phyloP scores from a whole-genome alignment of 1,139 yeast genomes.

The Blastobotrys malaysiensis region DNA sequence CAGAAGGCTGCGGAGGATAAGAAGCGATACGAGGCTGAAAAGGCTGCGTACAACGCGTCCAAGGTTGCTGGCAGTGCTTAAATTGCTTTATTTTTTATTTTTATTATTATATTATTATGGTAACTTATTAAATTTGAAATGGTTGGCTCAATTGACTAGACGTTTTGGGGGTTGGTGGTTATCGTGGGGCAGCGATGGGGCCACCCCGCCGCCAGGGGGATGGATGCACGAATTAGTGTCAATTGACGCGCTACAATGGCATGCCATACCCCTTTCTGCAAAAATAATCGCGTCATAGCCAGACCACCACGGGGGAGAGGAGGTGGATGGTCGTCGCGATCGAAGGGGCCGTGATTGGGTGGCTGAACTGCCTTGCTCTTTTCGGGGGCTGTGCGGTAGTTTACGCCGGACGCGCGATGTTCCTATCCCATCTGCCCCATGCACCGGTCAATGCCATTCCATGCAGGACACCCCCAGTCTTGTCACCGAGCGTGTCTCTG shows the following conservation, averaged over 20 bases:
- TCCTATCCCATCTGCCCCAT: background rate
- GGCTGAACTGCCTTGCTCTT: background rate
- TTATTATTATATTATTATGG: conserved; percentile 1
- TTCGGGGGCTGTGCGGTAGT: background rate
- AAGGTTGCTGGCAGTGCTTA: conserved; percentile 18
- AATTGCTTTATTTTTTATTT: background rate
- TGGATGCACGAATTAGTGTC: too few species aligned
- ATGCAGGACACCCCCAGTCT: background rate
- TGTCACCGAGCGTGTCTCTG: background rate
- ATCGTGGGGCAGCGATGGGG: too few species aligned
- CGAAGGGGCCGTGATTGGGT: background rate
- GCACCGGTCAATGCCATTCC: background rate
- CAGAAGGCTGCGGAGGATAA: conserved; percentile 92
- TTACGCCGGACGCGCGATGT: background rate
- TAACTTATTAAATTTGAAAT: background rate
- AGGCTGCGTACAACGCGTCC: conserved; percentile 63
- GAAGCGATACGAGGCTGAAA: conserved; percentile 94
- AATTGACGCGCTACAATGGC: too few species aligned
- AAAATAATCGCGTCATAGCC: too few species aligned
- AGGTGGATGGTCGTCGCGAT: too few species aligned
- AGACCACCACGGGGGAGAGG: too few species aligned
- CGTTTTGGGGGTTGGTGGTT: too few species aligned
- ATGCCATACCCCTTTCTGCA: too few species aligned
- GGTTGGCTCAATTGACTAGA: background rate
- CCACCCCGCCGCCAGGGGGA: too few species aligned